A percentile compares a stretch with the other conserved stretches of the same genome.
Evolutionary conservation across 345 rosid genomes (phyloP).

Genomic region (Euphorbia peplus): DNA sequence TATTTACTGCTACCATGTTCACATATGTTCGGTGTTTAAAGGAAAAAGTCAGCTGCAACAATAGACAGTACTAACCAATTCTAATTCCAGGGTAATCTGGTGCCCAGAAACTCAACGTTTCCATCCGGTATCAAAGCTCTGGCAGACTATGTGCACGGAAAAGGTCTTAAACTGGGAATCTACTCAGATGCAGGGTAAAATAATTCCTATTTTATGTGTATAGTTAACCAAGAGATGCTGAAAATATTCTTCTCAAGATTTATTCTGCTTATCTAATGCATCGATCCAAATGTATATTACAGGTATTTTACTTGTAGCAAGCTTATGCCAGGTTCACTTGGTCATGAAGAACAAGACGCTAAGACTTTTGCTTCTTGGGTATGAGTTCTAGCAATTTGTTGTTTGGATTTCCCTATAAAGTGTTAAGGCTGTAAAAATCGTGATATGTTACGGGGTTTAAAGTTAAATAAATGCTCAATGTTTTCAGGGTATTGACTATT

Average conservation of each 20-base stretch:
- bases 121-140: conserved; percentile 28
- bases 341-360: conserved; percentile 87
- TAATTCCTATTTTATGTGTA: not conserved
- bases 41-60: not conserved
- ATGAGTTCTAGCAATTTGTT: not conserved
- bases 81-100: conserved; percentile 19
- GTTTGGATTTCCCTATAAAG: not conserved
- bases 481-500: conserved; percentile 28
- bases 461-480: not conserved
- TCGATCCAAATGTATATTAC: conserved; percentile 13
- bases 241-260: not conserved
- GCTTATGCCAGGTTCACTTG: conserved; percentile 91
- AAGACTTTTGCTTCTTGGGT: conserved; percentile 91
- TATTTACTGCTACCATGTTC: not conserved
- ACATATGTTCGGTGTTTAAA: not conserved
- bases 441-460: not conserved
- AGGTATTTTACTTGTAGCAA: conserved; percentile 83
- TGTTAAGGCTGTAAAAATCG: not conserved
- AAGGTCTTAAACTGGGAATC: conserved; percentile 28
- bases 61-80: not conserved
- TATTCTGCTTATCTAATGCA: not conserved
- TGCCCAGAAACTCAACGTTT: conserved; percentile 19
- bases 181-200: conserved; percentile 29
- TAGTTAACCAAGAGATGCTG: not conserved
- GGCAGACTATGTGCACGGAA: conserved; percentile 24